Conservation (phyloP, 495 filamentous ascomycete species). For the Halenospora varia region DNA sequence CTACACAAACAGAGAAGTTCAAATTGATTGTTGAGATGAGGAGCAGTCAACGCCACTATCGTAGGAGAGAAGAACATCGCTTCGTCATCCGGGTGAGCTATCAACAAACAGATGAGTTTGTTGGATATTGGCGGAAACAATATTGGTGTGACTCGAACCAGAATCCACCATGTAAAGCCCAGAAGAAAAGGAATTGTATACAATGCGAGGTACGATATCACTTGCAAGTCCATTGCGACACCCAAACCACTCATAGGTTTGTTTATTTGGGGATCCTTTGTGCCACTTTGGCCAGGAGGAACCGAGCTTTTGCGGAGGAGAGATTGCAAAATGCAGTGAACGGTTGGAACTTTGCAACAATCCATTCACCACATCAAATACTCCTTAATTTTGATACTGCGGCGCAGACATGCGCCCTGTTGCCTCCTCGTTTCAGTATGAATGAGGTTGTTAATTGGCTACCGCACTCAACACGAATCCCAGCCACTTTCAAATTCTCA, state of each 20-base stretch:
- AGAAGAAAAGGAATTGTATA: not conserved
- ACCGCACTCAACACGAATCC: no score
- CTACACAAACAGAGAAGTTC: conserved; percentile 87
- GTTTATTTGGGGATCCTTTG: not conserved
- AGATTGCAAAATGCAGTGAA: no score
- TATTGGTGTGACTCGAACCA: not conserved
- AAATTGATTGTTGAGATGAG: conserved; percentile 29
- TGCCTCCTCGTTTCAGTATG: no score
- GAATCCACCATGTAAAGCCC: not conserved
- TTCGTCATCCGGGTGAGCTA: conserved; percentile 94
- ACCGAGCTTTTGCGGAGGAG: no score
- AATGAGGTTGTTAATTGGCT: no score
- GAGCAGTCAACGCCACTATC: conserved; percentile 68
- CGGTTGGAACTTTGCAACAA: no score
- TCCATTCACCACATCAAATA: no score
- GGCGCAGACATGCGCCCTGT: no score
- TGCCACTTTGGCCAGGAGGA: not conserved
- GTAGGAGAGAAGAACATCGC: conserved; percentile 97
- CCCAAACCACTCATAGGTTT: not conserved
- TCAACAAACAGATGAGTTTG: conserved; percentile 80
- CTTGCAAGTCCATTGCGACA: not conserved
- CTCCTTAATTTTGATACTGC: no score
- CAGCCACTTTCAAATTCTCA: no score
- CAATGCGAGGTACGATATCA: not conserved
- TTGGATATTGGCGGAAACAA: conserved; percentile 61